Base-by-base conservation (phyloP, 805 yeast genomes). In the Diddensiella santjacobensis region DNA sequence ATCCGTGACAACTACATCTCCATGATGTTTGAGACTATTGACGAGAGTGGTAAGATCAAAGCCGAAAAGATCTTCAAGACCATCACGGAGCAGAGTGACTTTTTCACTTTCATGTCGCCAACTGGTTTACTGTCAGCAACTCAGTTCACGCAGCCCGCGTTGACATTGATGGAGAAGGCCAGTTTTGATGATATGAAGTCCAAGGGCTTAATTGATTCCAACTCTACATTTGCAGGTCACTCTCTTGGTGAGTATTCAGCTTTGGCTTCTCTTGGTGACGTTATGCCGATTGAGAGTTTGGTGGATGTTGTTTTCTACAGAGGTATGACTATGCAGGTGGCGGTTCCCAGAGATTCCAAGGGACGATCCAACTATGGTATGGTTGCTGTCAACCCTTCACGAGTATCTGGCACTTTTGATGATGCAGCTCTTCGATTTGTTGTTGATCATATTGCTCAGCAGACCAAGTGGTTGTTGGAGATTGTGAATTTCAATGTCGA, bases 291-390 rank as follows among this genome's bases (percentile, higher is more conserved):
- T 61, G 99, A 93, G 74, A 85, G 95, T 3, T 77, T 91, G 59
- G 97, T 91, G 54, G 98, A 91, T 69, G 95, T 91, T 69, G 98
- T 91, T 47, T 93, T 93, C 79, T 95, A 93, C 80, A 84, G 99
- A 77, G 99, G 99, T 79, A 93, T 93, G 98, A 95, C 99, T 43
- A 93, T 93, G 99, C 99, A 93, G 76, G 99, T 93, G 57, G 99
- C 99, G 42, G 99, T 93, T 58, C 98, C 98, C 67, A 85, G 99
- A 75, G 99, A 93, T 71, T 79, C 82, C 48, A 67, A 71, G 44
- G 99, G 99, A 43, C 85, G 98, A 73, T 93, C 99, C 51, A 93
- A 93, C 77, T 93, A 93, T 65, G 98, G 98, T 77, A 93, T 93
- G 99, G 80, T 88, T 75, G 99, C 99, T 46, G 90, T 91, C 50